These are phyloP conservation scores for Yamadazyma olivae DNA, from an alignment of 805 yeast genomes.

Conservation along the genomic window DNA sequence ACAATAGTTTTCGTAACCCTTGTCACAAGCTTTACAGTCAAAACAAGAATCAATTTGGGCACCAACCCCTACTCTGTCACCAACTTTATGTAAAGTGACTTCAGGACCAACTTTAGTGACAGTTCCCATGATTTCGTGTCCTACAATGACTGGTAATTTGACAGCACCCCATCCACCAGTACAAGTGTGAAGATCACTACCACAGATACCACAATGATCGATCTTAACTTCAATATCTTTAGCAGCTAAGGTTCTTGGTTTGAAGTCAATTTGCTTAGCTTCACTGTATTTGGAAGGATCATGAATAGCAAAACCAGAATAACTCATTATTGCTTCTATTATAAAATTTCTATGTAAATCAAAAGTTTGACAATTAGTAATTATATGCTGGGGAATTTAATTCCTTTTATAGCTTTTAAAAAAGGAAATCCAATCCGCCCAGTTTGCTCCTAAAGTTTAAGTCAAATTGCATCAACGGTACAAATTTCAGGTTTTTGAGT, in stretches of 20 bases:
- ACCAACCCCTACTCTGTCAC: conserved; percentile 81
- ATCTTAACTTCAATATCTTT: conserved; percentile 55
- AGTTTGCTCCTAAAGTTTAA: no score
- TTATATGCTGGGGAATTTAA: no score
- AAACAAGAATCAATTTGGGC: conserved; percentile 64
- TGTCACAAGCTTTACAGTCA: conserved; percentile 54
- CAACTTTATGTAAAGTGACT: conserved; percentile 52
- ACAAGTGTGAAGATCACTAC: conserved; percentile 56
- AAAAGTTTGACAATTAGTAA: no score
- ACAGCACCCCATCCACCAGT: conserved; percentile 50
- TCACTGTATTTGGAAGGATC: conserved; percentile 28
- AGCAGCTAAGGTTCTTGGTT: conserved; percentile 22
- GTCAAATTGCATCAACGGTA: no score
- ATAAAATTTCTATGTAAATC: background rate
- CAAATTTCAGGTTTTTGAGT: no score
- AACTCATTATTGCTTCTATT: conserved; percentile 3
- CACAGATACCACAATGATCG: conserved; percentile 65
- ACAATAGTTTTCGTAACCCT: conserved; percentile 49
- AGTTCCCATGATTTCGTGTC: conserved; percentile 66
- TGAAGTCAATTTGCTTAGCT: conserved; percentile 29
- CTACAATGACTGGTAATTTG: conserved; percentile 33
- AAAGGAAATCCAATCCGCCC: no score
- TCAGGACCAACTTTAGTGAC: conserved; percentile 58
- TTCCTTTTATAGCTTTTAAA: no score
- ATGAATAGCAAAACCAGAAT: conserved; percentile 30